Evolutionary conservation across 192 early-diverging fungal species (phyloP).

Genomic region (Gamsiella multidivaricata): DNA sequence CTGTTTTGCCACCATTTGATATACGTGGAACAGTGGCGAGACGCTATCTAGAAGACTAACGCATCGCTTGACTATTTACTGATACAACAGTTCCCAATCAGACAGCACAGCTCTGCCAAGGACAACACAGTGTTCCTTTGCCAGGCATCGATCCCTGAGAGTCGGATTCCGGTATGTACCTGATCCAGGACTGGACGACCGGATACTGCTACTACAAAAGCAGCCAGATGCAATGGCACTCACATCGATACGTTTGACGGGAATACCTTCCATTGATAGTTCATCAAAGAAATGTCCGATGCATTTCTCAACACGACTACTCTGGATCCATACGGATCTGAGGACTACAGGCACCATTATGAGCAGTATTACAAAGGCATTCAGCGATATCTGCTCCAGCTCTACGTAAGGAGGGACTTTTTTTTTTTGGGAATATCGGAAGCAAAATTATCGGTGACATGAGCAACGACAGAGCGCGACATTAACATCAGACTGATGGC

Average conservation of each 20-base stretch:
- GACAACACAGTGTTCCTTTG: slow-evolving; percentile 45
- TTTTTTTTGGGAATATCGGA: too few species aligned
- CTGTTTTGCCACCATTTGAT: too few species aligned
- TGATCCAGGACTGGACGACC: not conserved
- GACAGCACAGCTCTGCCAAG: slow-evolving; percentile 14
- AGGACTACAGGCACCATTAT: slow-evolving; percentile 14
- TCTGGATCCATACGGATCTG: slow-evolving; percentile 23
- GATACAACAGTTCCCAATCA: slow-evolving; percentile 31
- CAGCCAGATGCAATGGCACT: not conserved
- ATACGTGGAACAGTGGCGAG: not conserved
- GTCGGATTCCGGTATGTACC: slow-evolving; percentile 34
- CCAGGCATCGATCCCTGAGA: slow-evolving; percentile 38
- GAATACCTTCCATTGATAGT: slow-evolving; percentile 19
- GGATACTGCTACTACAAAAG: not conserved
- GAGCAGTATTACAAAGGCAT: slow-evolving; percentile 38
- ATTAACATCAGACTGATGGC: too few species aligned
- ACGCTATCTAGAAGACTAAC: not conserved
- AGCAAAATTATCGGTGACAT: too few species aligned
- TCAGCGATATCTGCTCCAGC: slow-evolving; percentile 12
- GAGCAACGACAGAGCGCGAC: too few species aligned
- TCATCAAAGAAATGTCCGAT: slow-evolving; percentile 31
- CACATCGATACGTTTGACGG: not conserved
- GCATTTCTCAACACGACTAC: slow-evolving; percentile 26
- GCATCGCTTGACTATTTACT: not conserved
- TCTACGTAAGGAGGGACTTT: slow-evolving; percentile 21